phyloP scores from a whole-genome alignment of 2,329 filamentous ascomycete species.

The Diaporthe longicolla region DNA sequence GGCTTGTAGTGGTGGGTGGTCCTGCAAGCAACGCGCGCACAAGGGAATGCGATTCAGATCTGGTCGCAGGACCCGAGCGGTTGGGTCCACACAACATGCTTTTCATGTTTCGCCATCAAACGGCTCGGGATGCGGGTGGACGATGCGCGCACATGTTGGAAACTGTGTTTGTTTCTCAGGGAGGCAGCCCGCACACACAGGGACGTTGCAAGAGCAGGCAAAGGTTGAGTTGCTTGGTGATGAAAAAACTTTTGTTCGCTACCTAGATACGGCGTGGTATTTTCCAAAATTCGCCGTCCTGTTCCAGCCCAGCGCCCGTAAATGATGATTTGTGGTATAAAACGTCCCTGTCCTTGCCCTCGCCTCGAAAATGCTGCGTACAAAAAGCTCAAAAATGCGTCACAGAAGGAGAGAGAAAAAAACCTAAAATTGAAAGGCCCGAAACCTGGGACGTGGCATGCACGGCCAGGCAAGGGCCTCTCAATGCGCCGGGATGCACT shows the following conservation, averaged over 20 bases:
- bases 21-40: not conserved
- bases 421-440: not conserved
- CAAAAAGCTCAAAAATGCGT: not conserved
- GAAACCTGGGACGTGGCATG: not conserved
- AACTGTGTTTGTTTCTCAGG: not conserved
- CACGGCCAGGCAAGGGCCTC: not conserved
- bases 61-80: constrained; percentile 22
- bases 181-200: constrained; percentile 9
- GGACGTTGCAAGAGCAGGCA: not conserved
- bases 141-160: not conserved
- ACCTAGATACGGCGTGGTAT: constrained; percentile 15
- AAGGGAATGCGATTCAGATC: constrained; percentile 16
- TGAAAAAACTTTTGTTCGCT: constrained; percentile 27
- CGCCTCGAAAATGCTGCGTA: constrained; percentile 39
- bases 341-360: constrained; percentile 33
- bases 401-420: not conserved
- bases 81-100: constrained; percentile 27
- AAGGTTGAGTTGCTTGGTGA: not conserved
- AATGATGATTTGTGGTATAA: constrained; percentile 41
- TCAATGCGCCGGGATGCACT: not conserved
- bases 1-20: not conserved
- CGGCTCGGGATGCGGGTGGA: not conserved
- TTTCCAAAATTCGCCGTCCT: constrained; percentile 13
- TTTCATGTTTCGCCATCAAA: constrained; percentile 24
- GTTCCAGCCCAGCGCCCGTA: constrained; percentile 17